A percentile compares a stretch with the other conserved stretches of the same genome.
These are phyloP conservation scores for Botryosphaeria dothidea DNA, from an alignment of 2,329 filamentous ascomycete genomes.

Conservation along the genomic window DNA sequence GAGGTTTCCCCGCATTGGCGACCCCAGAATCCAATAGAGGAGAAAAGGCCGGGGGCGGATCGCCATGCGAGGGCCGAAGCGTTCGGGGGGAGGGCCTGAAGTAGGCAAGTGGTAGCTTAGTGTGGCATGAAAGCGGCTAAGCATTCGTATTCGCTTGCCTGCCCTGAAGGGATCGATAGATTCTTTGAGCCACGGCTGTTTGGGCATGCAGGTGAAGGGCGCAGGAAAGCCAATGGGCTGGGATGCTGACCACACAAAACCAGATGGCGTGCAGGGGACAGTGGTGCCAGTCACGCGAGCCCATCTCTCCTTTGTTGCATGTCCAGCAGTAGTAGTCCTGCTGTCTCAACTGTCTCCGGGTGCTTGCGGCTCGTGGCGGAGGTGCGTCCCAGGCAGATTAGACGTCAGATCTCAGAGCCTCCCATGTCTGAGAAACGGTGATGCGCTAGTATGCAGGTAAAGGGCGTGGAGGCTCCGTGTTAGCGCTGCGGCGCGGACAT, in stretches of 20 bases:
- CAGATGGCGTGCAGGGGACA: neutral
- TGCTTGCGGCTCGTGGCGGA: neutral
- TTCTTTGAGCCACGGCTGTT: neutral
- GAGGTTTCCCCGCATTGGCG: constrained; percentile 13
- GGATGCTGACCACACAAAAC: neutral
- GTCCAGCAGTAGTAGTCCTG: neutral
- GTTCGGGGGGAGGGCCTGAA: neutral
- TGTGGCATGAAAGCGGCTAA: neutral
- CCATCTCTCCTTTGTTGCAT: neutral
- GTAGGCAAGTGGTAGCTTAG: neutral
- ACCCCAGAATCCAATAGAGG: constrained; percentile 12
- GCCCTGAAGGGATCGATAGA: neutral
- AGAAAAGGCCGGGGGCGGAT: neutral
- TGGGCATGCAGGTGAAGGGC: neutral
- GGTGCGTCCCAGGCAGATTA: neutral
- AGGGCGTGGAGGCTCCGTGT: neutral
- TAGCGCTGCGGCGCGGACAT: neutral
- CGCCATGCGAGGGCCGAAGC: constrained; percentile 9
- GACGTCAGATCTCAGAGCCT: neutral
- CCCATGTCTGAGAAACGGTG: neutral
- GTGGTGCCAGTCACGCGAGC: constrained; percentile 7
- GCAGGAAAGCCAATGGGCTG: neutral
- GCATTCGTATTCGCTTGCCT: neutral
- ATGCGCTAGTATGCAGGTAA: too few species aligned
- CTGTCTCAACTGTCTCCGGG: neutral